Base-by-base conservation (phyloP, 306 rosid species). In the Ormosia semicastrata region DNA sequence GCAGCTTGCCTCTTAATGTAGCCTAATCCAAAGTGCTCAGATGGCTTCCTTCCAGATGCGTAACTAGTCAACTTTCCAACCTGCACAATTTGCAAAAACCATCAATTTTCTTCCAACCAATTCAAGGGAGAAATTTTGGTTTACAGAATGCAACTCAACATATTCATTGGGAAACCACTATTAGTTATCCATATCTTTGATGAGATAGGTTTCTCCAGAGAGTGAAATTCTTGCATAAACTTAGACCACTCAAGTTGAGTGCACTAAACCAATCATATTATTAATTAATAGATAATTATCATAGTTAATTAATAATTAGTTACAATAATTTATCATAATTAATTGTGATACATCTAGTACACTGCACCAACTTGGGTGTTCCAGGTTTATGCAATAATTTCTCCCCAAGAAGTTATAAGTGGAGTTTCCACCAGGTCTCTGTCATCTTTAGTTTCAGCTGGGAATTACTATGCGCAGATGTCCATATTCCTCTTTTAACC, bases 61-160 rank as follows among this genome's bases (percentile, higher is more conserved):
- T 87, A 93, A 83, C 98, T 95, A 18, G 97, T 95, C 77, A 95
- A 43, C 90, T 90, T 95, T 40, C 98, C 98, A 82, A 95, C 92
- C 98, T 93, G 90, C 87, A 85, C 32, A 50, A 49, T 50, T 69
- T 66, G 56, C 47, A 65, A 44, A 64, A 75, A 79, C 66, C 67
- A 64, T 54, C 44, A 68, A 56, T 54, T 79, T 18, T 56, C 64
- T 72, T 75, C 63, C 69, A 76, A 52, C 59, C n/a, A 47, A 46
- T 69, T 59, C 34, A n/a, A 24, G 41, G 2, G 54, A 54, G 29
- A 39, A 85, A 53, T 29, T 52, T 39, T 44, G 54, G 66, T 56
- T 30, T 62, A 43, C 17, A 47, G 60, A 34, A 77, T 12, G 53
- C 59, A 71, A 59, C 43, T 68, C 75, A 17, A 64, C 33, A 49